These are phyloP conservation scores for Zostera marina DNA, from an alignment of 116 monocot species.

Conservation along the genomic window DNA sequence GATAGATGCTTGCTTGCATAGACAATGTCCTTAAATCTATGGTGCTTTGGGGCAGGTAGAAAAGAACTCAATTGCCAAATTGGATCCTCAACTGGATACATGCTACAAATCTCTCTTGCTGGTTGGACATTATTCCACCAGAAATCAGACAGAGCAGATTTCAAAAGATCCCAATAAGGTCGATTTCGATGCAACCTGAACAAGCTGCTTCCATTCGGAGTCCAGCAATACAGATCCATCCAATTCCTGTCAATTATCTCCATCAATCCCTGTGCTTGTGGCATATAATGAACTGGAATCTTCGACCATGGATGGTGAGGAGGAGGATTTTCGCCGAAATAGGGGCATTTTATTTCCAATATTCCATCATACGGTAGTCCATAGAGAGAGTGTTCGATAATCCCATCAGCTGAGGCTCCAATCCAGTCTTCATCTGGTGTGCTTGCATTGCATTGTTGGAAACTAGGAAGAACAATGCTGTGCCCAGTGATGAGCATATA, in stretches of 20 bases:
- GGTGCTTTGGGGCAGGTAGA: constrained; percentile 12
- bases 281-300: constrained; percentile 17
- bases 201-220: constrained; percentile 24
- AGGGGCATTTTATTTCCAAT: constrained; percentile 27
- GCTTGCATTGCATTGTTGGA: constrained; percentile 6
- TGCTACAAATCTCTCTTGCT: constrained; percentile 11
- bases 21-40: constrained; percentile 9
- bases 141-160: constrained; percentile 15
- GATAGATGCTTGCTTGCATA: constrained; percentile 9
- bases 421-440: constrained; percentile 11
- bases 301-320: constrained; percentile 9
- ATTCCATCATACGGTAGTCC: constrained; percentile 13
- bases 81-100: constrained; percentile 2
- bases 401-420: constrained; percentile 18
- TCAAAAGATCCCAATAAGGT: constrained; percentile 11
- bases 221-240: constrained; percentile 28
- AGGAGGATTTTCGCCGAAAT: constrained; percentile 3
- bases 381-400: constrained; percentile 3
- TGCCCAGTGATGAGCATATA: constrained; percentile 12
- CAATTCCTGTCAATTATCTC: constrained; percentile 16
- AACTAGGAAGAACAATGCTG: constrained; percentile 5
- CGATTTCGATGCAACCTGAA: constrained; percentile 12
- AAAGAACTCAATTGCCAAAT: constrained; percentile 10
- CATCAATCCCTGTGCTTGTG: constrained; percentile 27
- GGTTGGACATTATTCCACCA: constrained; percentile 28